Base-by-base conservation (phyloP, 345 rosid species). In the Odontarrhena argentea region DNA sequence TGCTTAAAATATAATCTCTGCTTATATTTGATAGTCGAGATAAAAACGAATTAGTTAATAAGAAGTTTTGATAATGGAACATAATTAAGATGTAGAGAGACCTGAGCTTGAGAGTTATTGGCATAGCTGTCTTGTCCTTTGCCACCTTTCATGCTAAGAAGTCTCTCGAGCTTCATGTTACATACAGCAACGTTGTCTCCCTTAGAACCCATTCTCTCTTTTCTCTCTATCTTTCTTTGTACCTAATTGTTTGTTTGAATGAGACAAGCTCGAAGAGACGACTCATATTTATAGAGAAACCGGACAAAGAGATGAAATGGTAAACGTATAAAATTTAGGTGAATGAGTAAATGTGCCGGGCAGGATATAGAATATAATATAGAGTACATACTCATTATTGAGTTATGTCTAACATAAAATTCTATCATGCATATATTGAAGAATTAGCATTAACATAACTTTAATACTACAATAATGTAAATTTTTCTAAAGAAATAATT, bases 91-190 rank as follows among this genome's bases (percentile, higher is more conserved):
- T 25, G n/a, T 42, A 26, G 30, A 63, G 64, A 63, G 64, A 89
- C 97, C 97, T 93, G 98, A 30, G 98, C 98, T 84, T 93, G 87
- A 41, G 97, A 87, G 84, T 93, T 93, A 58, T 80, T 92, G 70
- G 95, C 98, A 73, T 92, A 92, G 86, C 98, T 92, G 58, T 77
- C 77, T 70, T 83, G 93, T 43, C 97, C 98, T 57, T 86, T 83
- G 76, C 98, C 98, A 47, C 96, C 97, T 77, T 93, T 93, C 98
- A 93, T 93, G 86, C 83, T 73, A 52, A 93, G 88, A 63, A 89
- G 73, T 77, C 69, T 87, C 86, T 93, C 98, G 13, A 93, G 97
- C 74, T 86, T 87, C 52, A 79, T 61, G 64, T 77, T 74, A 34
- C 91, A 75, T 22, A 89, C 84, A 55, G 85, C 92, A 54, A 86